phyloP scores from a whole-genome alignment of 305 asterid species.

The Fraxinus greggii region DNA sequence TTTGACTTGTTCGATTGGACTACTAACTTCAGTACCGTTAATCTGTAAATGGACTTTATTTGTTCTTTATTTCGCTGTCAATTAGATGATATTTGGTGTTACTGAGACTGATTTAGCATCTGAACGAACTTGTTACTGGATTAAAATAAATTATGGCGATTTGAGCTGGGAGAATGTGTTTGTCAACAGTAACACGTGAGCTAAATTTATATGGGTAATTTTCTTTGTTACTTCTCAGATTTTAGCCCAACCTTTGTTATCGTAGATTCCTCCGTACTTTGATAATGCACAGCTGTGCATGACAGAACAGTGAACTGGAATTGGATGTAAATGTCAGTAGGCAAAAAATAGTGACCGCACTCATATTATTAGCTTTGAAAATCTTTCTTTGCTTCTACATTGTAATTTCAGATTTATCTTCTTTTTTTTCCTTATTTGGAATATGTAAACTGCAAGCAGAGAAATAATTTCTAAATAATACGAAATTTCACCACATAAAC shows the following conservation, averaged over 20 bases:
- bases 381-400: not conserved
- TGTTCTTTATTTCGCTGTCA: not conserved
- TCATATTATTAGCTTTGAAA: not conserved
- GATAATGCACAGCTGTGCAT: not conserved
- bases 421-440: not conserved
- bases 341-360: not conserved
- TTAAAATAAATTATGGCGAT: not conserved
- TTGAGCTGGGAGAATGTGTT: not conserved
- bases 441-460: not conserved
- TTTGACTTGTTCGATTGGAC: not conserved
- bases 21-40: not conserved
- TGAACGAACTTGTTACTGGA: not conserved
- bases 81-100: slow-evolving; percentile 1
- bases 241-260: not conserved
- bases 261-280: not conserved
- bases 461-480: not conserved
- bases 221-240: not conserved
- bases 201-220: not conserved
- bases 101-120: not conserved
- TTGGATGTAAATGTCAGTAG: not conserved
- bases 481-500: not conserved
- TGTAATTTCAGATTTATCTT: not conserved
- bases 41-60: not conserved
- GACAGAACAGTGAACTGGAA: not conserved
- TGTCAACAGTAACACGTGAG: not conserved